Evolutionary conservation across 2,329 filamentous ascomycete genomes (phyloP), one percentile per base, ranked within the genome.

Genomic region (Fusarium sp.): DNA sequence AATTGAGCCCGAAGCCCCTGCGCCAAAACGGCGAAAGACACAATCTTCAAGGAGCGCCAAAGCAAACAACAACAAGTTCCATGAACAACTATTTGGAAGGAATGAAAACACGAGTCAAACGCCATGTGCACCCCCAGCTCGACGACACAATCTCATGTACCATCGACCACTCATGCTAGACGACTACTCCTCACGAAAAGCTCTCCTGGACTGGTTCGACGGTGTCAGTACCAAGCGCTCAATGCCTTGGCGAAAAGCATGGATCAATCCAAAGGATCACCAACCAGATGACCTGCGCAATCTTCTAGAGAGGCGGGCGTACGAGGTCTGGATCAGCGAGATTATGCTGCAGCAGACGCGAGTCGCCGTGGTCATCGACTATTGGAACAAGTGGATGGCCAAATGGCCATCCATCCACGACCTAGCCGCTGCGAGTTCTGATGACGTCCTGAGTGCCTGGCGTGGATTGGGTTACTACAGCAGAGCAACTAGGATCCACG

Each of bases 291-390:
- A 82, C n/a, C 81, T 88, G 10, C 84, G 84, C 33, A 56, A 67
- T n/a, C 80, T 79, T 4, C 82, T 91, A 12, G 86, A 87, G 67
- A 85, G 82, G 33, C 87, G 90, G 57, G 90, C 90, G 2, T 92
- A 92, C 81, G 87, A 91, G 79, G 90, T 92, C 56, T 92, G 90
- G 89, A 90, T 92, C 77, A 90, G 87, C 76, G 90, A 92, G 81
- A 88, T 91, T 74, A 92, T 92, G 90, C 85, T 92, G 12, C 90
- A 92, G 79, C 90, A 92, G 81, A 92, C 90, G 2, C 88, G 90
- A 32, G 90, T 92, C 5, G 86, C 88, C 3, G 87, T 87, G 8
- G 90, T 91, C 1, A 87, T 91, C 22, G 88, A 87, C 58, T 92
- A 92, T 79, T 92, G 90, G 88, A 89, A 87, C 33, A 84, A 84